Percentiles rank a stretch among this genome's conserved stretches.
Conservation (phyloP, 2,329 filamentous ascomycete species). For the Neopestalotiopsis sp. region DNA sequence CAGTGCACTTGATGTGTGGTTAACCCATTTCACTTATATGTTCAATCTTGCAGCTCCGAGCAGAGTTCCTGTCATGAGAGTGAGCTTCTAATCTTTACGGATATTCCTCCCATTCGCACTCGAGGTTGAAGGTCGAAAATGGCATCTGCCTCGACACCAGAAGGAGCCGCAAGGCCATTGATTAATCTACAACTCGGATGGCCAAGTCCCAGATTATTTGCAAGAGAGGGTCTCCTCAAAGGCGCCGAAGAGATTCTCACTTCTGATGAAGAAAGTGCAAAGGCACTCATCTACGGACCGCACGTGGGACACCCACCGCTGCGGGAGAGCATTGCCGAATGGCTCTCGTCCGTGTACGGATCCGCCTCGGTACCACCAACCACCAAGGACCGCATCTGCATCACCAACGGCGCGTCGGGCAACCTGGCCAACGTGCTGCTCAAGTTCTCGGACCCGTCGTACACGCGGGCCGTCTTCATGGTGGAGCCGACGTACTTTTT, state of each 20-base stretch:
- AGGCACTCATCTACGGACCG: conserved; percentile 66
- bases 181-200: conserved; percentile 37
- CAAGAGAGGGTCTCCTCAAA: conserved; percentile 55
- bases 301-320: conserved; percentile 61
- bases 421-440: conserved; percentile 67
- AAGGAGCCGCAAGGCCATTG: background rate
- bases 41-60: background rate
- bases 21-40: background rate
- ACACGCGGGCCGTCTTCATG: conserved; percentile 68
- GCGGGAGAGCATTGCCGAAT: conserved; percentile 60
- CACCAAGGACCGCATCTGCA: conserved; percentile 57
- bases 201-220: conserved; percentile 51
- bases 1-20: background rate
- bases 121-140: background rate
- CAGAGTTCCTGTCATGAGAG: background rate
- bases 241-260: conserved; percentile 57
- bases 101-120: too few species aligned
- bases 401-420: conserved; percentile 71
- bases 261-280: conserved; percentile 49
- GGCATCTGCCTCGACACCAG: background rate
- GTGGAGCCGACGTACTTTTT: conserved; percentile 71
- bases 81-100: background rate
- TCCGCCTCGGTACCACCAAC: conserved; percentile 40
- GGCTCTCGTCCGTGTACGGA: conserved; percentile 64
- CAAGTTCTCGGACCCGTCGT: conserved; percentile 68